Conservation (phyloP, 441 rosid genomes). For the Euphorbia corollata region DNA sequence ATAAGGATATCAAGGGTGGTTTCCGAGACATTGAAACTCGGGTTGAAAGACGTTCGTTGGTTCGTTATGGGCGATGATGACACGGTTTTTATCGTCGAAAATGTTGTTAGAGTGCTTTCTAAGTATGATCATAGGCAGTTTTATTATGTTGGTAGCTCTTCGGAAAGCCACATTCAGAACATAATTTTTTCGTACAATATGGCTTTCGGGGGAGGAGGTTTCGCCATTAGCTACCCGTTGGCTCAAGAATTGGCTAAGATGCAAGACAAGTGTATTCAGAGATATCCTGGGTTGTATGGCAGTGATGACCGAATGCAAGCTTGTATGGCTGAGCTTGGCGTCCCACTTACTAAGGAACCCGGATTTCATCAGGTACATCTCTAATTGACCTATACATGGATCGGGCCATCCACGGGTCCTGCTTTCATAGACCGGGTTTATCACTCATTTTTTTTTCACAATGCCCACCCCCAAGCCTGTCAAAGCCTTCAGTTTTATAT, state of each 20-base stretch:
- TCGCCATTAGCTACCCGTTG: neutral
- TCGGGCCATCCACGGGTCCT: too few species aligned
- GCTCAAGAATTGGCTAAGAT: neutral
- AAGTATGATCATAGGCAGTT: conserved; percentile 81
- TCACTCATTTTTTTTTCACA: too few species aligned
- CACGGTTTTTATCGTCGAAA: conserved; percentile 75
- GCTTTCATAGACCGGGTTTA: too few species aligned
- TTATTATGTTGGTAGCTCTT: conserved; percentile 84
- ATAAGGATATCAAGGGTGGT: conserved; percentile 83
- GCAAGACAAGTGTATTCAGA: neutral
- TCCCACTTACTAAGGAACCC: neutral
- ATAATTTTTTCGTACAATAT: neutral
- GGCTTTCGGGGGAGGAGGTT: neutral
- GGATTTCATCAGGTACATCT: neutral
- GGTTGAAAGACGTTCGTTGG: conserved; percentile 68
- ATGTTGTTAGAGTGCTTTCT: conserved; percentile 53
- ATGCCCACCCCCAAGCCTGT: too few species aligned
- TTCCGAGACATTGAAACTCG: conserved; percentile 62
- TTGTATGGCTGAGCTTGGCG: neutral
- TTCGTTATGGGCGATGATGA: conserved; percentile 98
- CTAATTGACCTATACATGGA: too few species aligned
- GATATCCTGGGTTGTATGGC: neutral
- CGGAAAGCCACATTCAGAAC: conserved; percentile 50
- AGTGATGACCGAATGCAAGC: neutral
- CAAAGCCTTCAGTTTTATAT: too few species aligned